Base-by-base conservation (phyloP, 2,329 filamentous ascomycete species). In the Aspergillus sp. region DNA sequence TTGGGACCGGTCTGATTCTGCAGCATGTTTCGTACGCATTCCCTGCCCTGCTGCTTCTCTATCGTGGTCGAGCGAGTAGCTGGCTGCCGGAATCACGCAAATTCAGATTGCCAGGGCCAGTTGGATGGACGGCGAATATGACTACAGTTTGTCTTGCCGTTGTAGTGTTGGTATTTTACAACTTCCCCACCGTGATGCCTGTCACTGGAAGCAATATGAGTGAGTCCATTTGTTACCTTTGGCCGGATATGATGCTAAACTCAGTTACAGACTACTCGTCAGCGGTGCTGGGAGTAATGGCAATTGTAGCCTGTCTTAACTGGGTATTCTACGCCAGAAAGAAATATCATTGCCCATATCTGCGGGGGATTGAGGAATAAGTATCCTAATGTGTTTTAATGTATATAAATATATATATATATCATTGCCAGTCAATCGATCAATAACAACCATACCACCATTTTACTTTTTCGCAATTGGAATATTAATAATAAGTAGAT, bases 141-240 rank as follows among this genome's bases (percentile, higher is more conserved):
- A 56, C 61, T 0, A 71, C 68, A 2, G 61, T 73, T 1, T 46
- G 48, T 1, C 69, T 68, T 14, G 62, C 64, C 1, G 24, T 68
- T 4, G 37, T 72, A 17, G 63, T 62, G 14, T 56, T 71, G 6
- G 37, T 73, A 6, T 73, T 72, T 53, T 74, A 70, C 56, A 53
- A 63, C 50, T 71, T 74, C 31, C 71, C 71, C 3, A 59, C 66
- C 7, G 52, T 50, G n/a, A 54, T 65, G 35, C 69, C 69, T 2
- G 66, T 68, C 2, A 66, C 60, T 11, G 68, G 64, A 6, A 64
- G 55, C 3, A 68, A 64, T 47, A 73, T 73, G 70, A 71, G 69
- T 72, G 59, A 62, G 66, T 64, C 2, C 1, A n/a, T 5, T 7
- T 9, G 27, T 31, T 31, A 31, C 9, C 4, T 3, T 3, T 7